Conservation (phyloP, 805 yeast genomes). For the Wickerhamomyces chaumierensis region DNA sequence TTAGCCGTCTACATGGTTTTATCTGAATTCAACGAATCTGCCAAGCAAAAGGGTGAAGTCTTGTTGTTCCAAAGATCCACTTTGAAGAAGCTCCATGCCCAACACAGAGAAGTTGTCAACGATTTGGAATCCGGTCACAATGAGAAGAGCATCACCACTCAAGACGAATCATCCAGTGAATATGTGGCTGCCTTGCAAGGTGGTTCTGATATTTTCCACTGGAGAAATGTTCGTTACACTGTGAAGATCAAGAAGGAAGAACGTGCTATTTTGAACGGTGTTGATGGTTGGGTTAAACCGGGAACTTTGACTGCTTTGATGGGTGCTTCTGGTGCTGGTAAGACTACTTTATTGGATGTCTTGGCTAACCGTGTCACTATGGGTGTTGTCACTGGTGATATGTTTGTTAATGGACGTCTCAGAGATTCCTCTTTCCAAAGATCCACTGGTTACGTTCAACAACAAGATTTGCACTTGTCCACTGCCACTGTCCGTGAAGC, state of each 20-base stretch:
- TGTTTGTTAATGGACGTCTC: constrained; percentile 52
- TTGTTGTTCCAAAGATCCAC: constrained; percentile 44
- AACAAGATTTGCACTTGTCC: constrained; percentile 60
- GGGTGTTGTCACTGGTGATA: constrained; percentile 63
- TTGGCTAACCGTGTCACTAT: constrained; percentile 58
- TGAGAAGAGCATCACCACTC: constrained; percentile 19
- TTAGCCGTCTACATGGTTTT: constrained; percentile 39
- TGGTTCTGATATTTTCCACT: constrained; percentile 51
- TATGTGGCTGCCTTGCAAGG: constrained; percentile 20
- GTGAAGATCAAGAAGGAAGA: constrained; percentile 51
- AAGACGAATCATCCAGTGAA: constrained; percentile 3
- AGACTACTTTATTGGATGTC: constrained; percentile 62
- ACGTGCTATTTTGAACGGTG: constrained; percentile 48
- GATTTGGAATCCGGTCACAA: constrained; percentile 17
- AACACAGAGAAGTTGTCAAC: constrained; percentile 16
- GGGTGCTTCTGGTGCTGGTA: constrained; percentile 80
- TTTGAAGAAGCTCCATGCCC: constrained; percentile 34
- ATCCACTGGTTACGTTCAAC: constrained; percentile 53
- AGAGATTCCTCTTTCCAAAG: constrained; percentile 52
- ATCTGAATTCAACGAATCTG: constrained; percentile 48
- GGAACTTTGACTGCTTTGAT: constrained; percentile 71
- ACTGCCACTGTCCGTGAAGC: constrained; percentile 68
- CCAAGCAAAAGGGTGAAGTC: constrained; percentile 64
- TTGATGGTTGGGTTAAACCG: constrained; percentile 78
- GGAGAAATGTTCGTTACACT: constrained; percentile 68